Percentiles rank a stretch among this genome's conserved stretches.
Conservation (phyloP, 768 basidiomycete genomes). For the Neoboletus subvelutipes region DNA sequence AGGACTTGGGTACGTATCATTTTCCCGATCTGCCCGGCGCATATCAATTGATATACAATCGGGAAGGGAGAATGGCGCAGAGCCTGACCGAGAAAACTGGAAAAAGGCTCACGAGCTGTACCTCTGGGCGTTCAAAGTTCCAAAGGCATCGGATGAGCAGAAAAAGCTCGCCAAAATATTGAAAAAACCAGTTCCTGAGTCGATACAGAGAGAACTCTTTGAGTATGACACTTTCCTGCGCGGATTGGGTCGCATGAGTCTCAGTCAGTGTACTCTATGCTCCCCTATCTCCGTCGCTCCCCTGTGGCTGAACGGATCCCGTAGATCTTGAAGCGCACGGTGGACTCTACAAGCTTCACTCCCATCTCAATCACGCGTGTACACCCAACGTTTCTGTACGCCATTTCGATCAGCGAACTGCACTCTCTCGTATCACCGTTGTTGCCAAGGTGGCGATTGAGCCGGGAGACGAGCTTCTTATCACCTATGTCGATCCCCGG, state of each 20-base stretch:
- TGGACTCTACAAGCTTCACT: slow-evolving; percentile 81
- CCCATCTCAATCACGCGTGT: slow-evolving; percentile 87
- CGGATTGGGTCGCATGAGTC: slow-evolving; percentile 73
- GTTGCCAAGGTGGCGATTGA: slow-evolving; percentile 65
- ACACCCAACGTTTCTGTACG: slow-evolving; percentile 76
- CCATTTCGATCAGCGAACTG: slow-evolving; percentile 66
- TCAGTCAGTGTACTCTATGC: slow-evolving; percentile 54
- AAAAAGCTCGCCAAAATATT: slow-evolving; percentile 60
- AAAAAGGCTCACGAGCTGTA: slow-evolving; percentile 59
- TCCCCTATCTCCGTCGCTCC: not conserved
- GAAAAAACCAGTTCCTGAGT: slow-evolving; percentile 45
- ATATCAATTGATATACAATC: not conserved
- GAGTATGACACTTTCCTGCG: slow-evolving; percentile 74
- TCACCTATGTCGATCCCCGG: slow-evolving; percentile 76
- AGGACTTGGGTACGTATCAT: slow-evolving; percentile 14
- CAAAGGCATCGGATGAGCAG: slow-evolving; percentile 46
- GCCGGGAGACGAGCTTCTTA: slow-evolving; percentile 69
- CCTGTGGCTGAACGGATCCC: slow-evolving; percentile 1
- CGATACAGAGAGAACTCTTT: slow-evolving; percentile 61
- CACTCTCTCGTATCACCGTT: slow-evolving; percentile 73
- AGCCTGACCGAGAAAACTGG: slow-evolving; percentile 70
- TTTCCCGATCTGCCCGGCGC: not conserved
- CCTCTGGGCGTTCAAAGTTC: slow-evolving; percentile 62
- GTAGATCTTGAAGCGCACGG: slow-evolving; percentile 83
- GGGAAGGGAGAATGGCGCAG: slow-evolving; percentile 36